These are phyloP conservation scores for Santalum album DNA, from an alignment of 164 flowering plant genomes.

Conservation along the genomic window DNA sequence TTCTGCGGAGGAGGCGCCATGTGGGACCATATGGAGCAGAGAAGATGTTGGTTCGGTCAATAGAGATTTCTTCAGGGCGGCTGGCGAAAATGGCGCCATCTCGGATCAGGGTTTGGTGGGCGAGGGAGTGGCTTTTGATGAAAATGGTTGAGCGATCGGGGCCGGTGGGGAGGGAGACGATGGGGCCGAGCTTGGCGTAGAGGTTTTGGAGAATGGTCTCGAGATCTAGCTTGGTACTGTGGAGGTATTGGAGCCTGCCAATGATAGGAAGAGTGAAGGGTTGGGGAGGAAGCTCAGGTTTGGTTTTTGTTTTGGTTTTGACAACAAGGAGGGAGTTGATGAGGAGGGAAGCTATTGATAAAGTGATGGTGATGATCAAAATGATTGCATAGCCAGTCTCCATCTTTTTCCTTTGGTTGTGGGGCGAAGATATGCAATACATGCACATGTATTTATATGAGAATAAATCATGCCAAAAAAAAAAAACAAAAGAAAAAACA, in stretches of 20 bases:
- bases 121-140: slow-evolving; percentile 21
- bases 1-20: slow-evolving; percentile 41
- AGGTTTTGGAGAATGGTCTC: slow-evolving; percentile 18
- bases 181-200: slow-evolving; percentile 30
- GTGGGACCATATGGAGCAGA: slow-evolving; percentile 29
- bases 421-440: no score
- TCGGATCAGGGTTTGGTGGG: slow-evolving; percentile 35
- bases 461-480: no score
- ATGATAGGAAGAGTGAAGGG: background rate
- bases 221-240: slow-evolving; percentile 4
- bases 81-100: slow-evolving; percentile 32
- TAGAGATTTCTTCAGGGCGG: slow-evolving; percentile 28
- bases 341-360: background rate
- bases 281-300: background rate
- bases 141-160: slow-evolving; percentile 21
- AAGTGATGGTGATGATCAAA: no score
- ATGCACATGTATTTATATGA: no score
- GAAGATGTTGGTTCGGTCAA: slow-evolving; percentile 18
- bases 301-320: background rate
- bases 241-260: background rate
- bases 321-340: no score
- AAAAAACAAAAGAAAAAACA: no score
- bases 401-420: no score
- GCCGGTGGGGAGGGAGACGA: slow-evolving; percentile 29
- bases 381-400: no score